Conservation (phyloP, 2,329 filamentous ascomycete species). For the Fusarium sp. region DNA sequence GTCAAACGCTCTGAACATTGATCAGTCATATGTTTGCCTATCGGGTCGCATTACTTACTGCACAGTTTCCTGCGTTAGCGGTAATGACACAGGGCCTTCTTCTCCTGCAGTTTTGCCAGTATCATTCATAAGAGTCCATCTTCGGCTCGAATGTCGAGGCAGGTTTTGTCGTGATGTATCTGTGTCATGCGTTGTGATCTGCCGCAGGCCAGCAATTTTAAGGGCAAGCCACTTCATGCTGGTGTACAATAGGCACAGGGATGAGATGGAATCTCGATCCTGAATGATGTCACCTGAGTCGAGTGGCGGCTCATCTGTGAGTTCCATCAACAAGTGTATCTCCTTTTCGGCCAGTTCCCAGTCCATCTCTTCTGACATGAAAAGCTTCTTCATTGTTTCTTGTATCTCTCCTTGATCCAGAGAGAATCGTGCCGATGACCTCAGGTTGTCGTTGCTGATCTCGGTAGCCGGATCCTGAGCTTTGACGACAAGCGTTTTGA, state of each 20-base stretch:
- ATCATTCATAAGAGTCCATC: constrained; percentile 84
- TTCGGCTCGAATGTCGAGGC: constrained; percentile 68
- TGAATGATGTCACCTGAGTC: constrained; percentile 85
- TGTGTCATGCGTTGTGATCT: constrained; percentile 78
- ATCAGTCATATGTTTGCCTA: constrained; percentile 35
- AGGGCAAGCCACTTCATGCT: constrained; percentile 98
- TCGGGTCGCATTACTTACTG: constrained; percentile 60
- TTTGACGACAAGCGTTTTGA: constrained; percentile 81
- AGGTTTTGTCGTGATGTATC: constrained; percentile 67
- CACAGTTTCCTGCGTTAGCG: constrained; percentile 85
- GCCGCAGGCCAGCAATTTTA: constrained; percentile 81
- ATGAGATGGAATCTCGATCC: constrained; percentile 85
- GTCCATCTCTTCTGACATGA: constrained; percentile 61
- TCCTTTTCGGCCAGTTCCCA: constrained; percentile 70
- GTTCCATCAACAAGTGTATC: constrained; percentile 62
- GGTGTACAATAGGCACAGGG: constrained; percentile 88
- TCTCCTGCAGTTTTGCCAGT: constrained; percentile 66
- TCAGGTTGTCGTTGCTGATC: constrained; percentile 62
- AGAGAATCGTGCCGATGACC: constrained; percentile 77
- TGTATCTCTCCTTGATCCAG: constrained; percentile 76
- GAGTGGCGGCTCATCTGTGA: constrained; percentile 68
- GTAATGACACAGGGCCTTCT: constrained; percentile 77
- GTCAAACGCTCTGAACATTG: constrained; percentile 74
- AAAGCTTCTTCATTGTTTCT: constrained; percentile 73
- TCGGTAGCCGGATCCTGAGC: constrained; percentile 63